Evolutionary conservation across 2,329 filamentous ascomycete genomes (phyloP).

Genomic region (Fusarium compactum): DNA sequence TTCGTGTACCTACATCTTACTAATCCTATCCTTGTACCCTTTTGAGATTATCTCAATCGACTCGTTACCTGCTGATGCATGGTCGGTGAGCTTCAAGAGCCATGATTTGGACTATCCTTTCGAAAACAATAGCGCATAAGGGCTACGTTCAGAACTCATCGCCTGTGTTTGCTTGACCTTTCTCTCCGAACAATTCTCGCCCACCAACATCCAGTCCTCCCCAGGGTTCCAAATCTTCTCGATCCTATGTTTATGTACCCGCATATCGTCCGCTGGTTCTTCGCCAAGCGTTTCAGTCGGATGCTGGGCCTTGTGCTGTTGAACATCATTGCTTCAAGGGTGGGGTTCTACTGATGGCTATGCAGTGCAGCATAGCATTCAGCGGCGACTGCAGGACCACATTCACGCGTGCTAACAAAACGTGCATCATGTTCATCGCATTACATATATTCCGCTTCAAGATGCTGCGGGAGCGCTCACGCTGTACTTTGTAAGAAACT

Average conservation of each 20-base stretch:
- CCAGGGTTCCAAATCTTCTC: constrained; percentile 6
- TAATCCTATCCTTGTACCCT: background rate
- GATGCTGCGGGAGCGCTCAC: constrained; percentile 60
- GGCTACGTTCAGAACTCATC: background rate
- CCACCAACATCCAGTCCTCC: background rate
- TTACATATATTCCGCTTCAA: constrained; percentile 42
- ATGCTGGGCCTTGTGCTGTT: constrained; percentile 5
- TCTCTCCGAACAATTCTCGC: background rate
- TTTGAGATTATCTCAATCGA: background rate
- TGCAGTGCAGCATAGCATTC: constrained; percentile 6
- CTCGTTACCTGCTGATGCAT: background rate
- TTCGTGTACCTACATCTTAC: constrained; percentile 6
- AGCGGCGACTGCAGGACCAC: constrained; percentile 2
- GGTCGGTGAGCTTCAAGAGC: background rate
- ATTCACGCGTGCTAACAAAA: constrained; percentile 25
- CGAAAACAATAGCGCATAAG: background rate
- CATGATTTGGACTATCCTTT: background rate
- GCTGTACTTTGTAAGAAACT: constrained; percentile 83
- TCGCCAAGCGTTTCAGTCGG: background rate
- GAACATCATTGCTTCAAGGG: constrained; percentile 2
- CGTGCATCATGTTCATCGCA: constrained; percentile 18
- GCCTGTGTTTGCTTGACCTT: background rate
- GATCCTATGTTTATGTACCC: background rate
- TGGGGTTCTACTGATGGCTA: constrained; percentile 5
- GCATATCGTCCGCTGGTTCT: background rate